Evolutionary conservation across 2,329 filamentous ascomycete genomes (phyloP).

Genomic region (Cladosporium halotolerans): DNA sequence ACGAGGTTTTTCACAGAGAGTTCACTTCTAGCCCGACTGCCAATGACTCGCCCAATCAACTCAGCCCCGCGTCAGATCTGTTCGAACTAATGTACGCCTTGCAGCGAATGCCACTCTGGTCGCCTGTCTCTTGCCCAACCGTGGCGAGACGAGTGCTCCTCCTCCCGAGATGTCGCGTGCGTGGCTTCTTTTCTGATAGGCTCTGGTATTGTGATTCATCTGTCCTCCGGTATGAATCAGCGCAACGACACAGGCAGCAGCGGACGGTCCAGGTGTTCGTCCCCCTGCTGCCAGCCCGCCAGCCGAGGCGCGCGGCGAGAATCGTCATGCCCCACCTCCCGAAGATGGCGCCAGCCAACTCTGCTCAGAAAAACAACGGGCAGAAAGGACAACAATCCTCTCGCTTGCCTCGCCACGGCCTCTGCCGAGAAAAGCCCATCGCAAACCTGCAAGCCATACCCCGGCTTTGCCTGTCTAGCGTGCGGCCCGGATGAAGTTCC

Average conservation of each 20-base stretch:
- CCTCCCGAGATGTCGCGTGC: conserved; percentile 2
- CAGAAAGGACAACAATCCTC: conserved; percentile 9
- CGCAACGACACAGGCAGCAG: neutral
- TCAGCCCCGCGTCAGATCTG: conserved; percentile 7
- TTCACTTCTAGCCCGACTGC: conserved; percentile 1
- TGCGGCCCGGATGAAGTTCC: conserved; percentile 6
- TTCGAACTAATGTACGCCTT: conserved; percentile 4
- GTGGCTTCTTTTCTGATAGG: neutral
- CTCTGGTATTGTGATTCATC: neutral
- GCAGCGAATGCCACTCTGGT: neutral
- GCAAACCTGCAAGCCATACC: conserved; percentile 5
- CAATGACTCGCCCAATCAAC: conserved; percentile 6
- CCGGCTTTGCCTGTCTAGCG: conserved; percentile 9
- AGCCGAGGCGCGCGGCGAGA: conserved; percentile 3
- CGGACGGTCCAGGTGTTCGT: conserved; percentile 6
- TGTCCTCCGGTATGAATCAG: neutral
- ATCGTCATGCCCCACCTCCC: conserved; percentile 10
- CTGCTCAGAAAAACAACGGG: conserved; percentile 9
- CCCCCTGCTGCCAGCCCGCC: neutral
- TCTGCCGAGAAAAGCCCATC: conserved; percentile 6
- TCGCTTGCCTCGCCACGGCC: neutral
- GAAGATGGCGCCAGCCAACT: neutral
- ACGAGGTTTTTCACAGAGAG: conserved; percentile 2
- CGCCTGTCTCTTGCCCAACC: conserved; percentile 2
- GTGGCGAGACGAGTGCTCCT: neutral